A percentile compares a stretch with the other conserved stretches of the same genome.
These are phyloP conservation scores for Psilocybe cyanescens DNA, from an alignment of 768 basidiomycete species.

Conservation along the genomic window DNA sequence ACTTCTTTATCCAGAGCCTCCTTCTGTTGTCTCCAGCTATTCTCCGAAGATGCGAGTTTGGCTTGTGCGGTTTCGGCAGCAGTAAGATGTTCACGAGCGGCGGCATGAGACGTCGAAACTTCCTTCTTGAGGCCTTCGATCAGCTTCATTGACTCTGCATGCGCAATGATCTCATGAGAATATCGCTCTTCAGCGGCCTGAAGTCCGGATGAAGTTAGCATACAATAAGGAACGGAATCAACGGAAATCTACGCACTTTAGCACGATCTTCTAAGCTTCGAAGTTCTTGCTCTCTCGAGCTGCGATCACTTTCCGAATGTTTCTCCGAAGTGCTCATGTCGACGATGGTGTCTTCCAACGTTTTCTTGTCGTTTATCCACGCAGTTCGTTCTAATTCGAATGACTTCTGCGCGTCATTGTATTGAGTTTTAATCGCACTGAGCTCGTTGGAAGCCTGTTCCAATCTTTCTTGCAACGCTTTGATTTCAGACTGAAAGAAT, in stretches of 20 bases:
- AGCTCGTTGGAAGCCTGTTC: conserved; percentile 58
- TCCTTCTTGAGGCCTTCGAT: conserved; percentile 69
- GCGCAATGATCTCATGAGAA: conserved; percentile 78
- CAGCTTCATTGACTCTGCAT: conserved; percentile 83
- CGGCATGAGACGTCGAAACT: conserved; percentile 51
- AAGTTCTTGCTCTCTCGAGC: conserved; percentile 66
- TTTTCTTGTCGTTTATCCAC: conserved; percentile 82
- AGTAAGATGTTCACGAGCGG: conserved; percentile 60
- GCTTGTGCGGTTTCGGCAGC: conserved; percentile 76
- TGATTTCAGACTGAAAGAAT: conserved; percentile 58
- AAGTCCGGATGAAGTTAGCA: neutral
- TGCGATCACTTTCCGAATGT: conserved; percentile 64
- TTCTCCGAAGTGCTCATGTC: conserved; percentile 80
- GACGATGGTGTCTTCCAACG: conserved; percentile 80
- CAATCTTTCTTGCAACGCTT: conserved; percentile 66
- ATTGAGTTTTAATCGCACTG: conserved; percentile 47
- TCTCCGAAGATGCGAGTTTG: conserved; percentile 71
- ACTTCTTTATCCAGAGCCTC: conserved; percentile 80
- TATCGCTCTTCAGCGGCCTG: conserved; percentile 83
- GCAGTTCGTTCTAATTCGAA: conserved; percentile 71
- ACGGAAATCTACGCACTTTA: conserved; percentile 45
- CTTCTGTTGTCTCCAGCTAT: conserved; percentile 82
- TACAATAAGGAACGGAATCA: neutral
- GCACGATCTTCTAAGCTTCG: conserved; percentile 70
- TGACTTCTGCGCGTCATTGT: conserved; percentile 61